Base-by-base conservation (phyloP, 108 stramenopile species). In the Schizochytrium sp. region DNA sequence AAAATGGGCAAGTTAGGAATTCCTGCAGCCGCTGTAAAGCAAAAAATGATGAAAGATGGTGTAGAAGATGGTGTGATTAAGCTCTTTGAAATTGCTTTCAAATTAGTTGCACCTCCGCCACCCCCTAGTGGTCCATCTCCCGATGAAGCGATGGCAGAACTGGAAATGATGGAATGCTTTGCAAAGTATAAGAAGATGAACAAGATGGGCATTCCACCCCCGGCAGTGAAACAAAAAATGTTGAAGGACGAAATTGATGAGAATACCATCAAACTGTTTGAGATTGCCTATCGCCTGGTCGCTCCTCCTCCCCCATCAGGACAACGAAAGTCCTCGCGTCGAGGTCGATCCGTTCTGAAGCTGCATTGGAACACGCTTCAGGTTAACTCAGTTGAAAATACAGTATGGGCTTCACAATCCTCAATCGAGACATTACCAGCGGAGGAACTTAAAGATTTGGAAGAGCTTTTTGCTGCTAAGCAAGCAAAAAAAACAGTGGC, bases 171-270 rank as follows among this genome's bases (percentile, higher is more conserved):
- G 76, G 76, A 83, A 17, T 49, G 76, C 15, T 83, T 55, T 49
- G 76, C 38, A 83, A 83, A 83, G 53, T 83, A 83, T 40, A 49
- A 55, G 38, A 83, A 83, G 28, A 83, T 83, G 76, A 83, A 83
- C 15, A 83, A 55, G 50, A 83, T 83, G 76, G 76, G 76, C 10
- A 49, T 83, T 83, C 76, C 76, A n/a, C 76, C 76, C 12, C 76
- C 76, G 12, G 76, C 76, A 2, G 28, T 83, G 17, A 83, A 83
- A 53, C 76, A 83, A 55, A 83, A 83, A 53, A 83, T 83, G 76
- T 55, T 83, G 76, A 49, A 55, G 53, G 76, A 83, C 40, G 53
- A 53, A 2, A 17, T 83, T 5, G 13, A 13, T 5, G 28, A 7
- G 7, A 53, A 83, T 5, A 2, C 55, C 15, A 17, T 83, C 1